These are phyloP conservation scores for Lumnitzera littorea DNA, from an alignment of 345 rosid genomes.

Conservation along the genomic window DNA sequence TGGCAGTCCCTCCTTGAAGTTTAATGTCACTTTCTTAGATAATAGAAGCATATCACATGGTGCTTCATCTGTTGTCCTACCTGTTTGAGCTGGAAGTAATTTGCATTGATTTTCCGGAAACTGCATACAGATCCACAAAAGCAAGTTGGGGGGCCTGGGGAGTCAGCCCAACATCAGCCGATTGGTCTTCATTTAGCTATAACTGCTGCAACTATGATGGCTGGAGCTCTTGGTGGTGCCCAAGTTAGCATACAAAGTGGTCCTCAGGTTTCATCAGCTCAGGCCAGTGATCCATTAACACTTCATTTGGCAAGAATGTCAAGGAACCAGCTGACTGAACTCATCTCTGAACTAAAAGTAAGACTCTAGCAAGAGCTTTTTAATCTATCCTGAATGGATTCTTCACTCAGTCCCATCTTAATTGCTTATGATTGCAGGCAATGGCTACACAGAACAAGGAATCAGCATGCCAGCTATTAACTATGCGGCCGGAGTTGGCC, in stretches of 20 bases:
- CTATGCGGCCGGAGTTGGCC: slow-evolving; percentile 60
- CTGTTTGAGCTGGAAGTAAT: no score
- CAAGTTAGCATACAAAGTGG: slow-evolving; percentile 50
- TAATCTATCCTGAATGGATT: not conserved
- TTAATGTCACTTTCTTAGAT: no score
- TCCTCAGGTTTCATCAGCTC: slow-evolving; percentile 34
- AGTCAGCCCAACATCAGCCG: slow-evolving; percentile 53
- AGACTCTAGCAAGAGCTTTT: slow-evolving; percentile 7
- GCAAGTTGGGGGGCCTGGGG: slow-evolving; percentile 58
- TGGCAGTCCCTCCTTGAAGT: no score
- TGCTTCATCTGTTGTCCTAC: no score
- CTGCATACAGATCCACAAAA: slow-evolving; percentile 46
- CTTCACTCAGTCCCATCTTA: slow-evolving; percentile 6
- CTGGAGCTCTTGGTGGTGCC: slow-evolving; percentile 69
- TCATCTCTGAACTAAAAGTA: slow-evolving; percentile 78
- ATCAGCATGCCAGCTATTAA: slow-evolving; percentile 65
- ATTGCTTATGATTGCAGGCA: slow-evolving; percentile 31
- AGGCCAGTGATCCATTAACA: slow-evolving; percentile 78
- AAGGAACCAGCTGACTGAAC: slow-evolving; percentile 71
- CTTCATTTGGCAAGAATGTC: slow-evolving; percentile 87
- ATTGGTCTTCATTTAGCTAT: slow-evolving; percentile 81
- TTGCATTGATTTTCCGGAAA: no score
- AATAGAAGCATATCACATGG: no score
- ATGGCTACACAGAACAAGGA: slow-evolving; percentile 73
- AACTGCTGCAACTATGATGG: slow-evolving; percentile 68